These are phyloP conservation scores for Starmerella bombi DNA, from an alignment of 805 yeast genomes.

Conservation along the genomic window DNA sequence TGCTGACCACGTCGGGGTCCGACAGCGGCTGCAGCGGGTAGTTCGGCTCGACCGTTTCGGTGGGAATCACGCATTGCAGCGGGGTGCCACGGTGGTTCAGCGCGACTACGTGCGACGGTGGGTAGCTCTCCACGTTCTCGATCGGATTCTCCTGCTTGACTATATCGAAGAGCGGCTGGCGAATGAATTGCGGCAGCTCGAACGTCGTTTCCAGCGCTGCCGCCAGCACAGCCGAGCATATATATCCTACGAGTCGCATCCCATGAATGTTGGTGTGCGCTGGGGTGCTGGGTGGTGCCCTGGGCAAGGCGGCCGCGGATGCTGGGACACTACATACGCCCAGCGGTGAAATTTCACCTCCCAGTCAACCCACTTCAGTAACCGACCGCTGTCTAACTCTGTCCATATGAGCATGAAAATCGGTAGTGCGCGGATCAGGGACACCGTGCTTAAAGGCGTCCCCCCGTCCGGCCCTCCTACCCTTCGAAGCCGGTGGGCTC, in stretches of 20 bases:
- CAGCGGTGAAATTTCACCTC: not conserved
- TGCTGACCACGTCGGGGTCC: not conserved
- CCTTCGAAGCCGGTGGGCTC: constrained; percentile 19
- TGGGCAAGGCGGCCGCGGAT: too few species aligned
- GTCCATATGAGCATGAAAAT: constrained; percentile 17
- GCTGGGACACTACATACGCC: not conserved
- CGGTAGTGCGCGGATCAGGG: constrained; percentile 20
- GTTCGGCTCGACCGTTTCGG: not conserved
- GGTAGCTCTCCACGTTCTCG: not conserved
- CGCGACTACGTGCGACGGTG: not conserved
- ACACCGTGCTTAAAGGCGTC: constrained; percentile 22
- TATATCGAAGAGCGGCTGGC: constrained; percentile 5
- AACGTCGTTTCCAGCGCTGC: constrained; percentile 5
- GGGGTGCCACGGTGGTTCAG: not conserved
- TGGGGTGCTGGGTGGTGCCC: too few species aligned
- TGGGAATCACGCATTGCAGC: constrained; percentile 4
- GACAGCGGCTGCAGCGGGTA: not conserved
- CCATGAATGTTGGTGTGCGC: too few species aligned
- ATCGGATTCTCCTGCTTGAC: not conserved
- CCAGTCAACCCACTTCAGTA: not conserved
- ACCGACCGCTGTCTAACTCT: too few species aligned
- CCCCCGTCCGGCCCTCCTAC: constrained; percentile 22
- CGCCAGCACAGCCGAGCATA: too few species aligned
- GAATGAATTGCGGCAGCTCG: constrained; percentile 4
- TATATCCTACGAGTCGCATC: too few species aligned